These are phyloP conservation scores for Aureobasidium zeae DNA, from an alignment of 2,329 filamentous ascomycete species.

Conservation along the genomic window DNA sequence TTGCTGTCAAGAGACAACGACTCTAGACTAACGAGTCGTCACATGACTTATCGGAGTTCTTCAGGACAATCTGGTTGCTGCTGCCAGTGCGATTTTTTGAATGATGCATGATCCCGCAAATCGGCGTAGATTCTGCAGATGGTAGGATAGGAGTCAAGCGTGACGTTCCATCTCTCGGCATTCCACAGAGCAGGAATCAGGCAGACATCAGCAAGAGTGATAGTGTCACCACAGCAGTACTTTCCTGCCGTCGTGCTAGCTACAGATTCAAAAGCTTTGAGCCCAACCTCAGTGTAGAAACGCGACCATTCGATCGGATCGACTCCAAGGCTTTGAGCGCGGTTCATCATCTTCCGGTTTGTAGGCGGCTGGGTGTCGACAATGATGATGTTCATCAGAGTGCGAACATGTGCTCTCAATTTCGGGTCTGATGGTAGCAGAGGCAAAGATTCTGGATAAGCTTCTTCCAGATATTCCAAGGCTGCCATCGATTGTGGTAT, in stretches of 20 bases:
- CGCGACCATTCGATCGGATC: constrained; percentile 43
- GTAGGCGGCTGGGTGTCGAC: constrained; percentile 53
- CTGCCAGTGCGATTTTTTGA: constrained; percentile 46
- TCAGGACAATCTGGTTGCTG: constrained; percentile 47
- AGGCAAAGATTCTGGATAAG: constrained; percentile 30
- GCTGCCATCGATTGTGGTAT: constrained; percentile 47
- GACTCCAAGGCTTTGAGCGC: constrained; percentile 38
- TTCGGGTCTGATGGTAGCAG: constrained; percentile 41
- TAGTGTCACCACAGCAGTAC: constrained; percentile 47
- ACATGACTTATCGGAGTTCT: constrained; percentile 28
- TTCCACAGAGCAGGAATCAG: constrained; percentile 51
- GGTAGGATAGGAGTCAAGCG: constrained; percentile 41
- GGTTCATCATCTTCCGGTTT: constrained; percentile 46
- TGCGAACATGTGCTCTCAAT: constrained; percentile 43
- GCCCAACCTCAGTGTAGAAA: constrained; percentile 43
- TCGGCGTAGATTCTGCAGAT: constrained; percentile 39
- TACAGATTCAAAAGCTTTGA: constrained; percentile 48
- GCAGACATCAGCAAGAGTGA: constrained; percentile 51
- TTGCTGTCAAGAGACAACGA: no score
- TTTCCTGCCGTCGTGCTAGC: constrained; percentile 34
- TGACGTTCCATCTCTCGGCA: constrained; percentile 46
- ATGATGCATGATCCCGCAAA: constrained; percentile 42
- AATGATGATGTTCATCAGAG: constrained; percentile 46
- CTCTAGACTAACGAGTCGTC: no score
- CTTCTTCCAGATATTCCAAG: constrained; percentile 54